Evolutionary conservation across 163 green algal genomes (phyloP).

Genomic region (Coccomyxa subellipsoidea): DNA sequence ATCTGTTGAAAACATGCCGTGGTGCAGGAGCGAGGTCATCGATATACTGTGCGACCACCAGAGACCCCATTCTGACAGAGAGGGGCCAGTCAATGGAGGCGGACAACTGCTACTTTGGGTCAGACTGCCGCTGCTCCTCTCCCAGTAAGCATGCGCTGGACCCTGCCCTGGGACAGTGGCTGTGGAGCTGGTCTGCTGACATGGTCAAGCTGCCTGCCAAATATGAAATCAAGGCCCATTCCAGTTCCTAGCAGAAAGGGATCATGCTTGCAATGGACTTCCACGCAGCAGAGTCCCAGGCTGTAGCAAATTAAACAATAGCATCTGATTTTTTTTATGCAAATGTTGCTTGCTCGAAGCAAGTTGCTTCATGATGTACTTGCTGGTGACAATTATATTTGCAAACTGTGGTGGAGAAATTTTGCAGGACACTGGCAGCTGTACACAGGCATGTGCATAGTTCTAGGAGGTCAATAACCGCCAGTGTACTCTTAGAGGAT

Average conservation of each 20-base stretch:
- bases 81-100: not conserved
- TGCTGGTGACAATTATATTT: too few relatives aligned
- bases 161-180: conserved; percentile 39
- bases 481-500: too few relatives aligned
- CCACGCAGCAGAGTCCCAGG: too few relatives aligned
- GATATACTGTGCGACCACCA: not conserved
- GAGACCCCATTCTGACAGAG: not conserved
- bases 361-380: too few relatives aligned
- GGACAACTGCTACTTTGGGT: not conserved
- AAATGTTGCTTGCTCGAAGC: too few relatives aligned
- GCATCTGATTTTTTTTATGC: too few relatives aligned
- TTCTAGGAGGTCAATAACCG: too few relatives aligned
- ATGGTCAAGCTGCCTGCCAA: conserved; percentile 29
- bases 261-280: too few relatives aligned
- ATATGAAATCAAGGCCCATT: not conserved
- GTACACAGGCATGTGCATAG: too few relatives aligned
- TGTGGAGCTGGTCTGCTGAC: conserved; percentile 66
- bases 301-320: too few relatives aligned
- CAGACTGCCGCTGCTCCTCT: not conserved
- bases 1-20: not conserved
- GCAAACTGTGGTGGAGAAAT: too few relatives aligned
- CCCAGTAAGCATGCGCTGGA: conserved; percentile 25
- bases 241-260: not conserved
- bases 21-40: not conserved
- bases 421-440: too few relatives aligned